phyloP scores from a whole-genome alignment of 768 basidiomycete species.

The Mycena rosella region DNA sequence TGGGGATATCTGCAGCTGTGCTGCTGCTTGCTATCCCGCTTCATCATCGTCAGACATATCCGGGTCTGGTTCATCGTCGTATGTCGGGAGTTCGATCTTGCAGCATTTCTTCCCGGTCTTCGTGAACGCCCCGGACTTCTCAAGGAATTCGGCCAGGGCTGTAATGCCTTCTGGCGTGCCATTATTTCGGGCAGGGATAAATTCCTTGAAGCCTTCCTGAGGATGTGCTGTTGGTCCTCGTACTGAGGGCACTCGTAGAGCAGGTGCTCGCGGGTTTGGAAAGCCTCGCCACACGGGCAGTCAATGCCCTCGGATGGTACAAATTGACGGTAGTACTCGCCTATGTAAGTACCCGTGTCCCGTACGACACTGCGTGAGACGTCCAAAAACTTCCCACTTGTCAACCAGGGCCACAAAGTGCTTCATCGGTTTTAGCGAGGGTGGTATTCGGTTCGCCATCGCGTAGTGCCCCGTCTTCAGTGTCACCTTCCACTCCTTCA shows the following conservation, averaged over 20 bases:
- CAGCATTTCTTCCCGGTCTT: conserved; percentile 11
- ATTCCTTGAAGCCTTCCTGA: conserved; percentile 15
- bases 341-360: conserved; percentile 45
- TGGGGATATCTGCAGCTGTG: not conserved
- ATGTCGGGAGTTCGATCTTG: not conserved
- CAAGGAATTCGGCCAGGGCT: conserved; percentile 38
- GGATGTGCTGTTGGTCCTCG: conserved; percentile 32
- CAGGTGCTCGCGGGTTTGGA: conserved; percentile 42
- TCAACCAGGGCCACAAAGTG: conserved; percentile 14
- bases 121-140: conserved; percentile 36
- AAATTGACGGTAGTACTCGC: conserved; percentile 43
- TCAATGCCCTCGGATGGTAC: conserved; percentile 29
- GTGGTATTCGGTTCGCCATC: conserved; percentile 28
- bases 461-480: conserved; percentile 28
- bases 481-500: conserved; percentile 29
- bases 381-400: conserved; percentile 40
- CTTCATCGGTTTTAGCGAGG: not conserved
- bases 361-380: conserved; percentile 41
- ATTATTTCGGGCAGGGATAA: conserved; percentile 38
- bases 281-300: conserved; percentile 43
- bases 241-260: conserved; percentile 39
- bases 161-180: conserved; percentile 36
- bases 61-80: not conserved
- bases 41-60: not conserved
- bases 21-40: not conserved